Evolutionary conservation across 1,284 basidiomycete species (phyloP), one percentile per base, ranked within the genome.

Genomic region (Cutaneotrichosporon sp.): DNA sequence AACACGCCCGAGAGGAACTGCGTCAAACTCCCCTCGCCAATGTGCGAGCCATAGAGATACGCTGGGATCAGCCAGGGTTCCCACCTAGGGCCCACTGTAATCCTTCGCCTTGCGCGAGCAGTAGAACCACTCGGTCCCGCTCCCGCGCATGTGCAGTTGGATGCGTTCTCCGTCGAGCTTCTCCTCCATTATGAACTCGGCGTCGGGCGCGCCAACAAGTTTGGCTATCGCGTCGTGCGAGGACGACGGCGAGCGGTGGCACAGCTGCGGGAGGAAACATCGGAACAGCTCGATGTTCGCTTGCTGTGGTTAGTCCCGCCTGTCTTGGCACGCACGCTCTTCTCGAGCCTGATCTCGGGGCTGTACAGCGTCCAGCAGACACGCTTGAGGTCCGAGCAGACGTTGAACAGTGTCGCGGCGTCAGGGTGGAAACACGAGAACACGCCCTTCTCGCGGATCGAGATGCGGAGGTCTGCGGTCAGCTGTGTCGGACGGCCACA

Each of bases 161-260:
- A 97, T 93, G 29, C 95, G 83, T 76, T 98, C 94, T 1, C 94
- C 94, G 72, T 98, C 94, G 1, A 97, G 84, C 76, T 97, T 98
- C 80, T 98, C 95, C 74, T 97, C 94, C 51, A 98, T 90, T 65
- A 92, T 82, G 74, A 97, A 97, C 54, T 80, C 78, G 20, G 73
- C 84, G 79, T 14, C 81, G 68, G 45, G 72, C 2, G 86, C 86
- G 24, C 85, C 85, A 86, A 97, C 93, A 55, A 89, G 85, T 69
- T 89, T 90, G 53, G 95, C 87, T 0, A 92, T 87, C 18, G 89
- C 88, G 67, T 89, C 89, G 31, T 95, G 85, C 62, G 85, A 89
- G 62, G 84, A 72, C 0, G 69, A 85, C 1, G 87, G 89, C 0
- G 90, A 90, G 13, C 93, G 86, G 69, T 90, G 91, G 80, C 92